Conservation (phyloP, 2,329 filamentous ascomycete species). For the Sporothrix brunneoviolacea region DNA sequence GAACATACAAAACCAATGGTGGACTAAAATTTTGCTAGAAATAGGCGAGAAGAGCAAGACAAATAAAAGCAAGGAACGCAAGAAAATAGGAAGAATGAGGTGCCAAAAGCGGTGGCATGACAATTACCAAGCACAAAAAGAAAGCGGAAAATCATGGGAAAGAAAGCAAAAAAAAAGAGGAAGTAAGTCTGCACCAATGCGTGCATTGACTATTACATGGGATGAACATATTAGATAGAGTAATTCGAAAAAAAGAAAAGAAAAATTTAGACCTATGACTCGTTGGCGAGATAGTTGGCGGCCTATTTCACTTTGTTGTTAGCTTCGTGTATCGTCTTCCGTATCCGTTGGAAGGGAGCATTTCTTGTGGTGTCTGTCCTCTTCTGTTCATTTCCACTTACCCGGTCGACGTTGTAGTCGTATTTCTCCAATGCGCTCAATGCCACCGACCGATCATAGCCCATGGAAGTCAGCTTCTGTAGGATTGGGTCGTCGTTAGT, state of each 20-base stretch:
- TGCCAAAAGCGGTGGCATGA: no score
- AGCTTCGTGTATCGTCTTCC: no score
- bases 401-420: slow-evolving; percentile 93
- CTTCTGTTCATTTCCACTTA: slow-evolving; percentile 45
- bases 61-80: background rate
- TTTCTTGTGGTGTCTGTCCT: no score
- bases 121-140: no score
- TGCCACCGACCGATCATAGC: slow-evolving; percentile 68
- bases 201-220: background rate
- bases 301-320: no score
- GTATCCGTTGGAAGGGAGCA: no score
- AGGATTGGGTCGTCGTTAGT: slow-evolving; percentile 87
- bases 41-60: background rate
- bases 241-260: background rate
- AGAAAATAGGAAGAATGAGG: background rate
- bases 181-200: no score
- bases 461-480: slow-evolving; percentile 85
- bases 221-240: no score
- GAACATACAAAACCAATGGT: no score
- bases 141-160: background rate
- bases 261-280: background rate
- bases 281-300: slow-evolving; percentile 6
- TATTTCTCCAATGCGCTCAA: slow-evolving; percentile 82
- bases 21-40: no score
- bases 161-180: background rate